Evolutionary conservation across 2,329 filamentous ascomycete genomes (phyloP).

Genomic region (Cladosporium sp.): DNA sequence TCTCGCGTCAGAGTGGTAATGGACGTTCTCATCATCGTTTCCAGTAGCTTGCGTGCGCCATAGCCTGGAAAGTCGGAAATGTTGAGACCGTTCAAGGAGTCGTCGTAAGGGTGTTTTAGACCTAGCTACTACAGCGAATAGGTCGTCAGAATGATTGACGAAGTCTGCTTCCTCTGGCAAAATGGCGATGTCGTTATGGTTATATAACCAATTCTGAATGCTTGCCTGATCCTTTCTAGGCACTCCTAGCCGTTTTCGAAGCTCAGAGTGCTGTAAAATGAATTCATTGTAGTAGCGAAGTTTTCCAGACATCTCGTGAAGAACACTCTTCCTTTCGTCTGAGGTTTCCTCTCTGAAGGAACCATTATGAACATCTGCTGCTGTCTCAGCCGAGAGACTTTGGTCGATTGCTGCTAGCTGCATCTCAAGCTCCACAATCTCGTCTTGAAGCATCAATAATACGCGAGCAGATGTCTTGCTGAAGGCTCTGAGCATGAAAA

Average conservation of each 20-base stretch:
- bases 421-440: not conserved
- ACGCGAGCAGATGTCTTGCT: not conserved
- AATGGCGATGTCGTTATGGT: not conserved
- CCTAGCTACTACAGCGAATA: not conserved
- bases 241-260: not conserved
- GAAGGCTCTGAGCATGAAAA: not conserved
- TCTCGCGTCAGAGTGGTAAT: not conserved
- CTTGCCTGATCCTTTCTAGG: not conserved
- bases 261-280: not conserved
- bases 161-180: not conserved
- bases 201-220: not conserved
- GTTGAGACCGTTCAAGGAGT: not conserved
- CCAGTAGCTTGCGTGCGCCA: not conserved
- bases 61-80: not conserved
- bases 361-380: not conserved
- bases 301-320: not conserved
- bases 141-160: not conserved
- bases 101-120: not conserved
- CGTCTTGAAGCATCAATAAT: not conserved
- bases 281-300: not conserved
- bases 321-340: not conserved
- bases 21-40: not conserved
- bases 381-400: not conserved
- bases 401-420: not conserved
- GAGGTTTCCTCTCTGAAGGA: not conserved